Evolutionary conservation across 768 basidiomycete species (phyloP).

Genomic region (Lentinula raphanica): DNA sequence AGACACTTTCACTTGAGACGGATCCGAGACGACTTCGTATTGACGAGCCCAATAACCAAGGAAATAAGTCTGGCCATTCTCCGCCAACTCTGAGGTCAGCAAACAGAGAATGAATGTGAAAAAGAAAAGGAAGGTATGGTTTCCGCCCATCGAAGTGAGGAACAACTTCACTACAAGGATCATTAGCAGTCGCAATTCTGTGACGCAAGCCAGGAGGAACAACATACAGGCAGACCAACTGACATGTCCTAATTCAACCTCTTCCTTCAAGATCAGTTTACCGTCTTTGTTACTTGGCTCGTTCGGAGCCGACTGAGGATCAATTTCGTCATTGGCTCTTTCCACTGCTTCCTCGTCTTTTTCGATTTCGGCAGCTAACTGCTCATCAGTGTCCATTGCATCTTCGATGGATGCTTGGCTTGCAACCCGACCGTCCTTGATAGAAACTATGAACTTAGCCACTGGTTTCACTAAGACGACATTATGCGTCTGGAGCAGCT

Average conservation of each 20-base stretch:
- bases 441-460: conserved; percentile 36
- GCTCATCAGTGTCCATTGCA: conserved; percentile 26
- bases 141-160: conserved; percentile 21
- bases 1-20: conserved; percentile 23
- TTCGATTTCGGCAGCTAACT: conserved; percentile 14
- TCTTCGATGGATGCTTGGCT: conserved; percentile 34
- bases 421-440: conserved; percentile 36
- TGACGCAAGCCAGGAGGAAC: not conserved
- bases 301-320: conserved; percentile 9
- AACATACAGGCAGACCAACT: conserved; percentile 28
- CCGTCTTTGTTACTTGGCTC: conserved; percentile 20
- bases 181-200: not conserved
- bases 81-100: not conserved
- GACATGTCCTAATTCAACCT: conserved; percentile 30
- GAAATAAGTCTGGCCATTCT: conserved; percentile 23
- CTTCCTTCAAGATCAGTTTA: conserved; percentile 37
- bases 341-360: conserved; percentile 9
- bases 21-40: conserved; percentile 21
- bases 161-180: conserved; percentile 23
- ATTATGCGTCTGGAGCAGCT: conserved; percentile 34
- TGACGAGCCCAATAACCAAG: conserved; percentile 31
- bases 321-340: conserved; percentile 5
- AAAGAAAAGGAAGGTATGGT: conserved; percentile 22
- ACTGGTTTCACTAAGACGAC: conserved; percentile 32
- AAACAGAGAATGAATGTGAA: conserved; percentile 9